phyloP scores from a whole-genome alignment of 1,139 yeast species.

The Yamadazyma aaseri region DNA sequence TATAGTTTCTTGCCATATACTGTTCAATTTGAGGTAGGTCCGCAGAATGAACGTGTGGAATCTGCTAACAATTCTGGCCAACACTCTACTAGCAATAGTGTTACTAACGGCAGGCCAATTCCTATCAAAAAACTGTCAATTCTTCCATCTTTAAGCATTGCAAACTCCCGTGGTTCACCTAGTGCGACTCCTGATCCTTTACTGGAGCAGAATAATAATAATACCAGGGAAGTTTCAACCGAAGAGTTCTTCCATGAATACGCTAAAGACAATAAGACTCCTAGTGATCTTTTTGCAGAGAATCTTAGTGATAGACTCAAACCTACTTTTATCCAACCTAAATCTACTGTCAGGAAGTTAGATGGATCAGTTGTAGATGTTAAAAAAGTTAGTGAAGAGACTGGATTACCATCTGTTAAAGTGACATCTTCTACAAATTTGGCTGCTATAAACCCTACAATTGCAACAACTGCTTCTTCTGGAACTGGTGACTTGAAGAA shows the following conservation, averaged over 20 bases:
- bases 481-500: neutral
- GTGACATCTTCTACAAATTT: constrained; percentile 38
- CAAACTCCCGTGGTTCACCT: constrained; percentile 20
- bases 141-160: constrained; percentile 21
- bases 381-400: constrained; percentile 28
- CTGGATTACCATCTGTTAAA: constrained; percentile 41
- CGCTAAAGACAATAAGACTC: constrained; percentile 3
- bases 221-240: constrained; percentile 20
- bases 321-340: constrained; percentile 50
- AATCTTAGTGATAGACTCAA: constrained; percentile 13
- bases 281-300: constrained; percentile 16
- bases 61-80: neutral
- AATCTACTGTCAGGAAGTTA: constrained; percentile 29
- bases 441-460: constrained; percentile 12
- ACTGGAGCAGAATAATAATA: neutral
- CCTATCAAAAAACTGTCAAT: constrained; percentile 18
- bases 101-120: constrained; percentile 12
- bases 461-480: constrained; percentile 1
- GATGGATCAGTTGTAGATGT: constrained; percentile 49
- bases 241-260: constrained; percentile 29
- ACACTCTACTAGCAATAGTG: constrained; percentile 8
- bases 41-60: constrained; percentile 11
- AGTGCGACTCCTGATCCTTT: constrained; percentile 16
- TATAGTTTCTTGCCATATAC: constrained; percentile 68
- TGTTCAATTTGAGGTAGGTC: constrained; percentile 60